phyloP scores from a whole-genome alignment of 768 basidiomycete species.

The Collybiopsis luxurians region DNA sequence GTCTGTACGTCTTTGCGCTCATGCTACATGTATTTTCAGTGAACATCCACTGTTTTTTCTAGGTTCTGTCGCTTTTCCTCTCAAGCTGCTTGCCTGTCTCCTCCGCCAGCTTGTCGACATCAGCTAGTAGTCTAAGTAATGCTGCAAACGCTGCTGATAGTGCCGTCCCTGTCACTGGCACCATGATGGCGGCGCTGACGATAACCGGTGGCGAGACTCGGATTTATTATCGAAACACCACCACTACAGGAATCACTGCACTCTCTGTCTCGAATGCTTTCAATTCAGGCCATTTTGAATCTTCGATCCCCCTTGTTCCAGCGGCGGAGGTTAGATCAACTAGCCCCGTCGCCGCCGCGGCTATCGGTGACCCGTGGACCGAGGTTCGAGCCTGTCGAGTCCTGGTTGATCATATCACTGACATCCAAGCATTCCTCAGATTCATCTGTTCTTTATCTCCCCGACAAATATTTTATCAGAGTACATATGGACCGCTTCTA shows the following conservation, averaged over 20 bases:
- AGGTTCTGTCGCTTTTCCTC: too few species aligned
- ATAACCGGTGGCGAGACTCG: neutral
- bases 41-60: too few species aligned
- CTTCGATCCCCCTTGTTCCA: neutral
- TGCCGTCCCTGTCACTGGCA: neutral
- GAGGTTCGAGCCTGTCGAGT: neutral
- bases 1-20: too few species aligned
- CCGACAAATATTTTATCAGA: slow-evolving; percentile 8
- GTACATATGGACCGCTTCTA: slow-evolving; percentile 3
- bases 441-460: slow-evolving; percentile 12
- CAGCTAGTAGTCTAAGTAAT: too few species aligned
- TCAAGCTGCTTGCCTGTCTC: too few species aligned
- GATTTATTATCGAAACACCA: neutral
- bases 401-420: too few species aligned
- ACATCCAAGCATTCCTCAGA: neutral
- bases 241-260: neutral
- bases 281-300: neutral
- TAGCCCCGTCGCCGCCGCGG: neutral
- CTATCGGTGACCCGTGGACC: neutral
- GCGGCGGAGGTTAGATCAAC: neutral
- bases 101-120: too few species aligned
- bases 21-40: too few species aligned
- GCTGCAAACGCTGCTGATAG: neutral
- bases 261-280: neutral
- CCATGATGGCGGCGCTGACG: neutral